Conservation (phyloP, 1,139 yeast species). For the Taphrina deformans region DNA sequence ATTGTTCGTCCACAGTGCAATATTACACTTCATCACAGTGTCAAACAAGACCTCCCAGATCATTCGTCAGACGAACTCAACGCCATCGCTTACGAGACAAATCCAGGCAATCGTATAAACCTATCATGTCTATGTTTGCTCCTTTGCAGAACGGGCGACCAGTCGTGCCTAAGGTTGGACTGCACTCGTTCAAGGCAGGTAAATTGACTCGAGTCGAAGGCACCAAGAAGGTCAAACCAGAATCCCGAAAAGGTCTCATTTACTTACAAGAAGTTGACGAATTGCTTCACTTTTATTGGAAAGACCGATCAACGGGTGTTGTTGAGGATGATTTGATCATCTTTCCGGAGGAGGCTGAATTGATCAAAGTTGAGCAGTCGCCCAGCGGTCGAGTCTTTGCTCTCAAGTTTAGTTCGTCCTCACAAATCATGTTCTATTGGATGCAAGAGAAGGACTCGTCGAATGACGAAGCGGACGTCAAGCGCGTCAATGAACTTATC, state of each 20-base stretch:
- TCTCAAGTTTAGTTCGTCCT: slow-evolving; percentile 76
- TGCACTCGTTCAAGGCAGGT: slow-evolving; percentile 37
- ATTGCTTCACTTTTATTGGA: slow-evolving; percentile 37
- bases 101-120: too few species aligned
- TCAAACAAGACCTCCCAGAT: background rate
- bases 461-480: slow-evolving; percentile 31
- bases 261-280: slow-evolving; percentile 34
- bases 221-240: slow-evolving; percentile 35
- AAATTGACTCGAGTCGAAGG: slow-evolving; percentile 42
- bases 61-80: too few species aligned
- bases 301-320: slow-evolving; percentile 28
- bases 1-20: background rate
- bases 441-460: slow-evolving; percentile 58
- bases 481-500: slow-evolving; percentile 34
- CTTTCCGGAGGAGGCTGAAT: slow-evolving; percentile 90
- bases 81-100: too few species aligned
- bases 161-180: background rate
- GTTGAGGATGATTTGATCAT: slow-evolving; percentile 59
- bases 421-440: slow-evolving; percentile 87
- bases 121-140: slow-evolving; percentile 17
- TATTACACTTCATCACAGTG: too few species aligned
- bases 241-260: slow-evolving; percentile 36
- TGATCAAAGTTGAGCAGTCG: slow-evolving; percentile 64
- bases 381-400: slow-evolving; percentile 80
- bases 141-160: background rate